Base-by-base conservation (phyloP, 768 basidiomycete genomes). In the Mrakia hoshinonis region DNA sequence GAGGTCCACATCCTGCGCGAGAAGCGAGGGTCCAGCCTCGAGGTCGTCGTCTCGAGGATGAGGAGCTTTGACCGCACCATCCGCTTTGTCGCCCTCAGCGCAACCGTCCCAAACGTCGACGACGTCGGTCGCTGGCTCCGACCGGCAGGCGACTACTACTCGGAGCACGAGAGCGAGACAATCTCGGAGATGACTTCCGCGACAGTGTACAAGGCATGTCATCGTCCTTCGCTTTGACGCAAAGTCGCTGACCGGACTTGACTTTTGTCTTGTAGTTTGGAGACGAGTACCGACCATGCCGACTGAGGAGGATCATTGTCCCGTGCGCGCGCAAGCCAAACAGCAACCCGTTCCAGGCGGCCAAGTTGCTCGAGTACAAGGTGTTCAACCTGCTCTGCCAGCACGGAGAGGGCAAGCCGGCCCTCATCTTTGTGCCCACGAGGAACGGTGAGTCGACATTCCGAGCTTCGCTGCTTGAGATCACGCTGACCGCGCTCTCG, bases 41-140 rank as follows among this genome's bases (percentile, higher is more conserved):
- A 99, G 81, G 95, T 95, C 22, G 85, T 98, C n/a, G 83, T 94
- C 55, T 90, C 91, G 3, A 86, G 96, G 31, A 95, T 98, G 91
- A 94, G 90, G 79, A 80, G 85, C 3, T 84, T 87, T 12, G 88
- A 87, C 11, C 82, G 83, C 3, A 78, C 80, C 2, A 86, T 91
- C 31, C 87, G 96, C 9, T 94, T 98, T 78, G 80, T 96, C 38
- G 84, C 96, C 22, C 86, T 97, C 48, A 95, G 92, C 0, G 95
- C 95, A 6, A 97, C 95, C 0, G 77, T 79, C 0, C 95, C 95
- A 0, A 98, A 99, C 75, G 89, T 93, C 64, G 82, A 86, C 34
- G 95, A 99, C 74, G 86, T 99, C 38, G 92, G 92, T 1, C 79
- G 81, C 67, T 99, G 95, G 95, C 87, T 98, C 58, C 87, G 88